Evolutionary conservation across 345 rosid species (phyloP).

Genomic region (Eucalyptus lansdowneana): DNA sequence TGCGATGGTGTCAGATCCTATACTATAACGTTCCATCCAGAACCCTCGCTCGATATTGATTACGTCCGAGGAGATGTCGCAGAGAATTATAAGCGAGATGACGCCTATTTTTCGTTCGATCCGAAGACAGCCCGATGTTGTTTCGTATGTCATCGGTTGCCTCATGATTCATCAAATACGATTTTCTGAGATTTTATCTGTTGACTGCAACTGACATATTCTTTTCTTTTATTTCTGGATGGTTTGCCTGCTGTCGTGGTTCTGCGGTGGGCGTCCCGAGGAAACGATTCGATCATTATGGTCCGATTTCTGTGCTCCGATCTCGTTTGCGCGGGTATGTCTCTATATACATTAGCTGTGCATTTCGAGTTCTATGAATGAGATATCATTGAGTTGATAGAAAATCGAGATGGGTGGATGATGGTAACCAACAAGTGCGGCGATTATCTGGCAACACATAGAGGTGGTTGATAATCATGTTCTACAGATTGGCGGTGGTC

Average conservation of each 20-base stretch:
- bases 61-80: not conserved
- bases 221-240: not conserved
- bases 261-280: not conserved
- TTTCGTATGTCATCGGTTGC: not conserved
- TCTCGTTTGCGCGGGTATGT: not conserved
- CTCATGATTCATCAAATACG: not conserved
- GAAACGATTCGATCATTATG: not conserved
- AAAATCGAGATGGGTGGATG: not conserved
- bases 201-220: not conserved
- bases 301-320: not conserved
- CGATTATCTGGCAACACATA: not conserved
- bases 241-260: not conserved
- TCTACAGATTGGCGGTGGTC: not conserved
- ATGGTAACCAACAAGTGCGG: not conserved
- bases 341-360: not conserved
- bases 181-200: not conserved
- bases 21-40: not conserved
- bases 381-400: not conserved
- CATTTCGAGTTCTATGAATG: not conserved
- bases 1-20: not conserved
- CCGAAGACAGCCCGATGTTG: not conserved
- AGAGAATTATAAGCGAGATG: not conserved
- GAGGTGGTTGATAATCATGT: not conserved
- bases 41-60: not conserved
- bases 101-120: not conserved